Conservation (phyloP, 2,329 filamentous ascomycete species). For the Tolypocladium tundrense region DNA sequence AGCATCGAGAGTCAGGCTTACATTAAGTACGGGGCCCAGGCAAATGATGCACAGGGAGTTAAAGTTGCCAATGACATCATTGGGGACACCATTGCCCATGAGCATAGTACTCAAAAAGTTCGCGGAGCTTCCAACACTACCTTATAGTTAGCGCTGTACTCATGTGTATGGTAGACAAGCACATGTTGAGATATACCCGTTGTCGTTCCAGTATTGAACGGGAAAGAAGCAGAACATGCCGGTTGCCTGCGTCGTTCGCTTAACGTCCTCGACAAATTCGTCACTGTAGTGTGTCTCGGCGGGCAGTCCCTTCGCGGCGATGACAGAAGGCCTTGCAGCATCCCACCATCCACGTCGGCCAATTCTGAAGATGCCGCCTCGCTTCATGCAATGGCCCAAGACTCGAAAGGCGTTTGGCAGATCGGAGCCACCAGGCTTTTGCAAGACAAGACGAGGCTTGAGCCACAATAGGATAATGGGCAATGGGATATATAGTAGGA, state of each 20-base stretch:
- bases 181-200: conserved; percentile 10
- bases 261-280: conserved; percentile 56
- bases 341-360: conserved; percentile 48
- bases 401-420: conserved; percentile 49
- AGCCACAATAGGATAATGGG: conserved; percentile 47
- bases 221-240: conserved; percentile 31
- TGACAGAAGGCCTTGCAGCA: conserved; percentile 42
- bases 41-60: conserved; percentile 51
- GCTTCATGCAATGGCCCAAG: conserved; percentile 42
- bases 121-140: conserved; percentile 20
- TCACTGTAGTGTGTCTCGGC: conserved; percentile 51
- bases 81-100: conserved; percentile 40
- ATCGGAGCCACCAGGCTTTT: conserved; percentile 56
- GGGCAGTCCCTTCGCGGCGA: conserved; percentile 27
- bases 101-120: conserved; percentile 31
- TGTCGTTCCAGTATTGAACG: conserved; percentile 28
- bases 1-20: not conserved
- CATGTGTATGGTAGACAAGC: not conserved
- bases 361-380: conserved; percentile 37
- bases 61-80: conserved; percentile 51
- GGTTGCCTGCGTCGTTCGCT: conserved; percentile 35
- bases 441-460: conserved; percentile 45
- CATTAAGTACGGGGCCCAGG: conserved; percentile 15
- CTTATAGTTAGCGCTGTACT: not conserved
- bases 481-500: conserved; percentile 47